Base-by-base conservation (phyloP, 371 early-diverging fungal genomes). In the Mortierella sp. region DNA sequence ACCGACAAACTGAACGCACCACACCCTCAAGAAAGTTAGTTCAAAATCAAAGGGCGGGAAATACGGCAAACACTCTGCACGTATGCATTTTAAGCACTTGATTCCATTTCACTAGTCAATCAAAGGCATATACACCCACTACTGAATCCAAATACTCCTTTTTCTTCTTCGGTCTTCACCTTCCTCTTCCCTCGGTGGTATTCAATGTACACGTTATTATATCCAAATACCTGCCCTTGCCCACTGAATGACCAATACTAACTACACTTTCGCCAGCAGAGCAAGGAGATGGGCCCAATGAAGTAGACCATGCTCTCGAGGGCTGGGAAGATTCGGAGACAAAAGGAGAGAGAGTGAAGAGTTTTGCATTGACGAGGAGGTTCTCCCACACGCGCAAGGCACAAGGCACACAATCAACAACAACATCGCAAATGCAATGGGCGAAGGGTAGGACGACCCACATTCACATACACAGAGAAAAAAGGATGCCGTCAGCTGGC, bases 401-500 rank as follows among this genome's bases (percentile, higher is more conserved):
- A 51, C 51, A 51, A 51, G 48, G 4, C 51, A 56, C 27, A 56
- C 27, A 12, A 35, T 29, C 35, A 35, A 63, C 8, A 63, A 32
- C 18, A 63, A 63, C 2, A 27, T 60, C 51, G 51, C 51, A 51
- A 32, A 60, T 63, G 35, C 63, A 63, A 18, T 16, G 63, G 63
- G 38, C 18, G 18, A 63, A 63, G 35, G 35, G 16, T 18, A 32
- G 32, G 63, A 18, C 32, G 21, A 51, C 18, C 16, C 51, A 51
- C 2, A 48, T 14, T 12, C 4, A 48, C 48, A 11, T 4, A 21
- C 6, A 51, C 51, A 6, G 6, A 51, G 21, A 51, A 46, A 60
- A 11, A 70, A 71, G 32, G 71, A 71, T 44, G 49, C 44, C 44
- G 71, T 46, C 71, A 71, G 46, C 49, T 71, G 71, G 21, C n/a